Evolutionary conservation across 176 grass and related monocot species (phyloP).

Genomic region (Musa troglodytarum): DNA sequence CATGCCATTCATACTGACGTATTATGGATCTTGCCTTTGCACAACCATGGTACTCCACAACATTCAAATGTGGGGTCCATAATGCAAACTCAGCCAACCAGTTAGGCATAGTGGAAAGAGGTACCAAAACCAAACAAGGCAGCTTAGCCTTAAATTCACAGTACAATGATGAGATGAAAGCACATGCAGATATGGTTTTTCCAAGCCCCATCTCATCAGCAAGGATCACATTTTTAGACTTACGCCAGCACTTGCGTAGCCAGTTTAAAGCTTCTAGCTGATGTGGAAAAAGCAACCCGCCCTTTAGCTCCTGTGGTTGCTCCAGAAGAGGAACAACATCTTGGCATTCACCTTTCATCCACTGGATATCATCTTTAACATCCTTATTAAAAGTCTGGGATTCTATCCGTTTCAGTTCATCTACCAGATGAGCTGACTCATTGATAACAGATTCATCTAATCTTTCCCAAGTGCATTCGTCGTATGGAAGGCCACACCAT

Average conservation of each 20-base stretch:
- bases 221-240: slow-evolving; percentile 95
- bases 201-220: slow-evolving; percentile 99
- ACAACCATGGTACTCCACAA: slow-evolving; percentile 96
- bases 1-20: slow-evolving; percentile 96
- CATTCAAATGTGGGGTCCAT: slow-evolving; percentile 95
- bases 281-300: slow-evolving; percentile 81
- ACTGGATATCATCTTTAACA: slow-evolving; percentile 25
- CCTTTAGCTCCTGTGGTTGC: slow-evolving; percentile 90
- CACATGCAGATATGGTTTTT: slow-evolving; percentile 92
- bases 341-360: slow-evolving; percentile 38
- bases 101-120: slow-evolving; percentile 97
- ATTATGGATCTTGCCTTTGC: slow-evolving; percentile 79
- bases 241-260: slow-evolving; percentile 93
- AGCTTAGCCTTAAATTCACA: slow-evolving; percentile 81
- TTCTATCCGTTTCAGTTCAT: slow-evolving; percentile 64
- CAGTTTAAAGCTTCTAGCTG: slow-evolving; percentile 99
- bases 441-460: slow-evolving; percentile 76
- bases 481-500: slow-evolving; percentile 80
- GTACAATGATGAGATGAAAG: slow-evolving; percentile 81
- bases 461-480: slow-evolving; percentile 98
- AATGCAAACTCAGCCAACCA: slow-evolving; percentile 95
- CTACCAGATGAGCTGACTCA: slow-evolving; percentile 61
- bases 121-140: slow-evolving; percentile 82
- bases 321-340: slow-evolving; percentile 62
- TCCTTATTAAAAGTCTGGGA: slow-evolving; percentile 59